These are phyloP conservation scores for Lentithecium fluviatile DNA, from an alignment of 495 filamentous ascomycete species.

Conservation along the genomic window DNA sequence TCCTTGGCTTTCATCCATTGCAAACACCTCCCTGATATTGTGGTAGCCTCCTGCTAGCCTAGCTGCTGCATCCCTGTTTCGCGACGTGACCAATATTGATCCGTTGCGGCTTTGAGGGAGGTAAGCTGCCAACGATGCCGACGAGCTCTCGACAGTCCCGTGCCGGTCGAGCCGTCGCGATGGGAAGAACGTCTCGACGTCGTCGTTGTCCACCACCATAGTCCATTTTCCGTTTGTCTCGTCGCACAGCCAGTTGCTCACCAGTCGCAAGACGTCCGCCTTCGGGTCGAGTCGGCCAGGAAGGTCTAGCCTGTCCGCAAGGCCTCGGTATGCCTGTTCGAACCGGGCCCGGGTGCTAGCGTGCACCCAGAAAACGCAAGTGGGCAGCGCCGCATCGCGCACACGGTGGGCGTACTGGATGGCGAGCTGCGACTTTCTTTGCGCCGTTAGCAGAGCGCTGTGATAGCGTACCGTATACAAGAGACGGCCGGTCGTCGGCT, in stretches of 20 bases:
- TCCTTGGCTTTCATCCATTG: slow-evolving; percentile 16
- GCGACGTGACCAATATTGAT: slow-evolving; percentile 22
- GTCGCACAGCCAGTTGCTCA: slow-evolving; percentile 27
- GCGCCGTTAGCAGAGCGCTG: slow-evolving; percentile 7
- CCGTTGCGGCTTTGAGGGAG: slow-evolving; percentile 22
- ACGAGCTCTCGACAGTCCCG: too few relatives aligned
- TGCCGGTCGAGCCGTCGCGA: slow-evolving; percentile 15
- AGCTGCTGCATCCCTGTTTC: slow-evolving; percentile 21
- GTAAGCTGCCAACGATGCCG: slow-evolving; percentile 12
- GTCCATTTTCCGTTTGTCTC: slow-evolving; percentile 24
- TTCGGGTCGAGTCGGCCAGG: background rate
- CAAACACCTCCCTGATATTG: slow-evolving; percentile 15
- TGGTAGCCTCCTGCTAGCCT: slow-evolving; percentile 18
- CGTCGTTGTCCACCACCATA: slow-evolving; percentile 28
- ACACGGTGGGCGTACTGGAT: slow-evolving; percentile 51
- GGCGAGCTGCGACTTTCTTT: slow-evolving; percentile 56
- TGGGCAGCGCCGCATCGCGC: slow-evolving; percentile 29
- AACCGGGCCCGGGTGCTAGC: slow-evolving; percentile 37
- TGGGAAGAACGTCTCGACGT: slow-evolving; percentile 14
- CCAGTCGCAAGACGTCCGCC: slow-evolving; percentile 10
- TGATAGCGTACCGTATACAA: background rate
- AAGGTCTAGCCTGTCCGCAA: slow-evolving; percentile 34
- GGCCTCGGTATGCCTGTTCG: slow-evolving; percentile 31
- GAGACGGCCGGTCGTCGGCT: background rate
- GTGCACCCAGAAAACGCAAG: slow-evolving; percentile 39